Conservation (phyloP, 2,329 filamentous ascomycete species). For the Diaporthe sp. region DNA sequence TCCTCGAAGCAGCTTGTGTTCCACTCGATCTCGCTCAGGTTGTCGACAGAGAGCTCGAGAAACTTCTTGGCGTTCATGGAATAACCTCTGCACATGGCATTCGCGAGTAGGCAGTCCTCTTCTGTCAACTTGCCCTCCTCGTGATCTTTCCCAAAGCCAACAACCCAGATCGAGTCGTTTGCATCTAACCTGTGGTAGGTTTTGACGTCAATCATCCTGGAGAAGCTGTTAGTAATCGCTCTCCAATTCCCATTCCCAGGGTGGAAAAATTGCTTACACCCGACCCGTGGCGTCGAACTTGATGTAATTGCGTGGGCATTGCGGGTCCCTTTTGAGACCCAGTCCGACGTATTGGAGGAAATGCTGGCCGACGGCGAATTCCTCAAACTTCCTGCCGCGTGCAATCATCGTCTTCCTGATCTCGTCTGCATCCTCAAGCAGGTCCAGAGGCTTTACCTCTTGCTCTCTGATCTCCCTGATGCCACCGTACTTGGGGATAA, state of each 20-base stretch:
- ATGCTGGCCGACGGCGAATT: constrained; percentile 49
- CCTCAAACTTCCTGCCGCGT: constrained; percentile 52
- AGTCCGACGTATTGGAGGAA: constrained; percentile 52
- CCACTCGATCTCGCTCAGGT: constrained; percentile 45
- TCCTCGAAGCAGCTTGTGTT: constrained; percentile 49
- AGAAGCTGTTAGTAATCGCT: background rate
- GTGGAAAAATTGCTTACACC: constrained; percentile 38
- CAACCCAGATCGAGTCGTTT: constrained; percentile 45
- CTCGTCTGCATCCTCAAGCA: constrained; percentile 45
- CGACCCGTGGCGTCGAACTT: constrained; percentile 49
- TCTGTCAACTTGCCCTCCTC: constrained; percentile 46
- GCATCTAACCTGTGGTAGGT: constrained; percentile 50
- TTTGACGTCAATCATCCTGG: constrained; percentile 52
- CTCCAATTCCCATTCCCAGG: background rate
- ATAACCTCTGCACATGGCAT: constrained; percentile 49
- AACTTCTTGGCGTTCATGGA: constrained; percentile 50
- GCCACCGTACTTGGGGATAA: constrained; percentile 48
- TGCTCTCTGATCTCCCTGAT: constrained; percentile 48
- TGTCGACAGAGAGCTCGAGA: constrained; percentile 48
- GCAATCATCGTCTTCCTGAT: constrained; percentile 45
- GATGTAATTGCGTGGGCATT: constrained; percentile 31
- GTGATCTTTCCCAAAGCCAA: constrained; percentile 40
- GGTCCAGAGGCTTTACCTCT: constrained; percentile 47
- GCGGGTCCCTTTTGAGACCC: constrained; percentile 42
- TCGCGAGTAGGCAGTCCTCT: constrained; percentile 46